Evolutionary conservation across 495 filamentous ascomycete genomes (phyloP), one percentile per base, ranked within the genome.

Genomic region (Bacidia rubella): DNA sequence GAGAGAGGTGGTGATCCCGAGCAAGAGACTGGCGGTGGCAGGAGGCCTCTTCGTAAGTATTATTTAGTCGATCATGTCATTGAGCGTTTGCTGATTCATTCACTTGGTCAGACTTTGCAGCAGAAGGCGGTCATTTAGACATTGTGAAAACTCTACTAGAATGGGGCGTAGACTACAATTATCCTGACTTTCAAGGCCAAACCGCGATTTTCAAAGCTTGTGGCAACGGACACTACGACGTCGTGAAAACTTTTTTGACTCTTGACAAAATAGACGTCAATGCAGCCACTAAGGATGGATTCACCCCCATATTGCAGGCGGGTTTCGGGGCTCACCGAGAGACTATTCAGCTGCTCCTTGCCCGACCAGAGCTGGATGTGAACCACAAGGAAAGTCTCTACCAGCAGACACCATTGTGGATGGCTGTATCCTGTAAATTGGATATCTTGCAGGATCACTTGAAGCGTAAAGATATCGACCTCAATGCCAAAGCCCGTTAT

Each of bases 171-270:
- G 43, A 57, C 2, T 21, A 45, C 23, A 53, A 53, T 26, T 15
- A 10, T 11, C 53, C n/a, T 4, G 54, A 57, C 19, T 24, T 23
- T 15, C 23, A 27, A 2, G 42, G 50, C 11, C 39, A 49, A n/a
- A 53, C 54, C 0, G 29, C 54, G 10, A 22, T 57, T 12, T 57
- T 53, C 50, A 52, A 47, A 19, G 54, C 49, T 15, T 35, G 39
- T 43, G 19, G 47, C 29, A 38, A 41, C 3, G 49, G 29, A 2
- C 25, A 53, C 23, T 19, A 52, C 26, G 29, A 20, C 17, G 19
- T 53, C 22, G 44, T 57, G 9, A 17, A 53, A 35, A 24, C 47
- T 11, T 48, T 57, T 1, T 22, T 57, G 3, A 26, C 46, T 10
- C 49, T 47, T 11, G 24, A 52, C n/a, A 27, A 22, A 7, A 43